phyloP scores from a whole-genome alignment of 2,329 filamentous ascomycete genomes.

The Penicillium sp. region DNA sequence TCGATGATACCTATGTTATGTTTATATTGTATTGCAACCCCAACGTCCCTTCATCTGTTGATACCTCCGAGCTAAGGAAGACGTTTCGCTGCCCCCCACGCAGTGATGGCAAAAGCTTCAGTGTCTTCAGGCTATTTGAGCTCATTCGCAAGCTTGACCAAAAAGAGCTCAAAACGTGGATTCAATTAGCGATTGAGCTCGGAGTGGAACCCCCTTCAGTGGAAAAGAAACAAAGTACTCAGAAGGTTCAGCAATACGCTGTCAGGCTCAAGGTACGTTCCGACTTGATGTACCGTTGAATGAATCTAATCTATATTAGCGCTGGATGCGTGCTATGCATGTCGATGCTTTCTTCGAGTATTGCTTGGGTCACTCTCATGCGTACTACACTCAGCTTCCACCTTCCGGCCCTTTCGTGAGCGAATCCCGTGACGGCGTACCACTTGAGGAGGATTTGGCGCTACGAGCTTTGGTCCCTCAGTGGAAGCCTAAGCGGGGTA shows the following conservation, averaged over 20 bases:
- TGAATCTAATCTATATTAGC: conserved; percentile 47
- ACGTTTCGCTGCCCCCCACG: conserved; percentile 77
- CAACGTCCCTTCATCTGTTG: conserved; percentile 65
- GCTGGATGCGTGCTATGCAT: conserved; percentile 97
- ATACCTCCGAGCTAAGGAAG: conserved; percentile 69
- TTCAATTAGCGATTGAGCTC: conserved; percentile 78
- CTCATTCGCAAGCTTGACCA: conserved; percentile 74
- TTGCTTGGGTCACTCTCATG: conserved; percentile 71
- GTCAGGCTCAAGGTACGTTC: conserved; percentile 76
- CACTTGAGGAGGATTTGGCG: conserved; percentile 83
- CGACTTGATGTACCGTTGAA: not conserved
- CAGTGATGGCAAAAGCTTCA: conserved; percentile 84
- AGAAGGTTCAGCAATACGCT: conserved; percentile 93
- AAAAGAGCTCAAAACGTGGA: conserved; percentile 91
- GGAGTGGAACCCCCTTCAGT: conserved; percentile 81
- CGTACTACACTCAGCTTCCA: conserved; percentile 78
- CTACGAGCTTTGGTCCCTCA: conserved; percentile 80
- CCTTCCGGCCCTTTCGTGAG: conserved; percentile 60
- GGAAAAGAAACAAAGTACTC: conserved; percentile 81
- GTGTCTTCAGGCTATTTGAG: conserved; percentile 71
- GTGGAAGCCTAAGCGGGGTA: conserved; percentile 60
- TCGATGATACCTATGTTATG: conserved; percentile 77
- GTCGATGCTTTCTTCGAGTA: conserved; percentile 94
- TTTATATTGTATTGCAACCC: conserved; percentile 94
- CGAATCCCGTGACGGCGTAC: conserved; percentile 73